Evolutionary conservation across 805 yeast genomes (phyloP).

Genomic region (Metahyphopichia silvanorum): DNA sequence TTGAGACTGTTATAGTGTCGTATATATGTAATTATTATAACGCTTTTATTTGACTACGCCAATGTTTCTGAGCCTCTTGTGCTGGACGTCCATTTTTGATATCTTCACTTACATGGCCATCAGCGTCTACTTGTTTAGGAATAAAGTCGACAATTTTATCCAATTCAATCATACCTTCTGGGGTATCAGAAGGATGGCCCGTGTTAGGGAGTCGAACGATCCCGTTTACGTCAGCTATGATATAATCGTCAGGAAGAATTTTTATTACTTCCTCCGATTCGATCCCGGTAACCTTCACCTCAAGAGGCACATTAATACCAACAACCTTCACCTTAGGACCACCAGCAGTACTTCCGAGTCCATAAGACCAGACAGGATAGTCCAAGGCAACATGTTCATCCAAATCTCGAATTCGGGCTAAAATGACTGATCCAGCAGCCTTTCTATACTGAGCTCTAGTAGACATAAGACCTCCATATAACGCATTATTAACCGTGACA

Average conservation of each 20-base stretch:
- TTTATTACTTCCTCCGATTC: conserved; percentile 31
- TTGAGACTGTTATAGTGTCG: too few species aligned
- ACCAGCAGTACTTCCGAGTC: conserved; percentile 76
- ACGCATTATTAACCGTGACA: conserved; percentile 62
- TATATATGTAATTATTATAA: too few species aligned
- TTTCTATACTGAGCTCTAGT: conserved; percentile 73
- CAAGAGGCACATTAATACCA: conserved; percentile 67
- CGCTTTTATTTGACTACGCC: conserved; percentile 35
- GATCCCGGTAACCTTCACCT: conserved; percentile 36
- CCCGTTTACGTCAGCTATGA: conserved; percentile 83
- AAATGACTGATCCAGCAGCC: conserved; percentile 78
- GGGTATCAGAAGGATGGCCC: conserved; percentile 27
- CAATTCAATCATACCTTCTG: conserved; percentile 14
- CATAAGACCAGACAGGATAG: conserved; percentile 79
- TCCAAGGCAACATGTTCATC: conserved; percentile 67
- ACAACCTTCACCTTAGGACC: conserved; percentile 74
- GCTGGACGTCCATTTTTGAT: conserved; percentile 65
- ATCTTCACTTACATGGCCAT: conserved; percentile 67
- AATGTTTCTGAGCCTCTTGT: conserved; percentile 61
- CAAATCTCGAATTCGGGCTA: conserved; percentile 81
- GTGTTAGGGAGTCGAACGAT: conserved; percentile 52
- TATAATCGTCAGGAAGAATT: conserved; percentile 66
- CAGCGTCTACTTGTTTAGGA: conserved; percentile 71
- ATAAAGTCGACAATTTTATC: conserved; percentile 51
- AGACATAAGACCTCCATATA: conserved; percentile 93